phyloP scores from a whole-genome alignment of 1,284 basidiomycete genomes.

The Rhodotorula sp. region DNA sequence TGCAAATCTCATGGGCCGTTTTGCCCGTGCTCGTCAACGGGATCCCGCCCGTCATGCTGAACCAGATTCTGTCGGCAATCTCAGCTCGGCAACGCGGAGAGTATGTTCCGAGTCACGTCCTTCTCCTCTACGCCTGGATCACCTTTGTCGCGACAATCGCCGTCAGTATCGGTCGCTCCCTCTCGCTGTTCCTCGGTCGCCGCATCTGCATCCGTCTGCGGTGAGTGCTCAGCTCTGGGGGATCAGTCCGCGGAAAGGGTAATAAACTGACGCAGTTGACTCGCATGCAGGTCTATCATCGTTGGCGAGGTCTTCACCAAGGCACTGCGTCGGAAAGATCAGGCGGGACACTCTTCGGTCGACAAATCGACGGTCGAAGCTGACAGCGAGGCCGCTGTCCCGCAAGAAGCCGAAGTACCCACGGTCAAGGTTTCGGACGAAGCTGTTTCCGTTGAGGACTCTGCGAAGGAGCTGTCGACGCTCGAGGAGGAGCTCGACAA shows the following conservation, averaged over 20 bases:
- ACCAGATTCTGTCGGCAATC: constrained; percentile 55
- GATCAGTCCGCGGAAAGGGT: too few species aligned
- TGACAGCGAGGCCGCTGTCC: neutral
- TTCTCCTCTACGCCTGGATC: constrained; percentile 54
- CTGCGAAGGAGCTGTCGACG: constrained; percentile 11
- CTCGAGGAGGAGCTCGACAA: constrained; percentile 40
- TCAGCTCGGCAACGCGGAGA: constrained; percentile 45
- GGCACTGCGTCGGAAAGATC: constrained; percentile 55
- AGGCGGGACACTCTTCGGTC: constrained; percentile 47
- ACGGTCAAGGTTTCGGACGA: neutral
- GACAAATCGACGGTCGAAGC: neutral
- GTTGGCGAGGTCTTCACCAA: constrained; percentile 58
- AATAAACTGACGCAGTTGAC: constrained; percentile 9
- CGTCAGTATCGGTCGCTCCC: constrained; percentile 50
- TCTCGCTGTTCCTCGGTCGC: constrained; percentile 54
- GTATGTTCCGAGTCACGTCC: constrained; percentile 53
- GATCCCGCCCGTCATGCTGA: constrained; percentile 55
- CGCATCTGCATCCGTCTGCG: constrained; percentile 51
- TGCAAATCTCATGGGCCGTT: constrained; percentile 51
- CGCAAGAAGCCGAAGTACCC: neutral
- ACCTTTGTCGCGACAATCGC: constrained; percentile 54
- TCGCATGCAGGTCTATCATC: constrained; percentile 50
- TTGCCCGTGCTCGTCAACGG: constrained; percentile 53
- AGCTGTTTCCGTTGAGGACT: neutral
- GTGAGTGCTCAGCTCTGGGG: neutral